Evolutionary conservation across 2,329 filamentous ascomycete genomes (phyloP).

Genomic region (Shiraia bambusicola): DNA sequence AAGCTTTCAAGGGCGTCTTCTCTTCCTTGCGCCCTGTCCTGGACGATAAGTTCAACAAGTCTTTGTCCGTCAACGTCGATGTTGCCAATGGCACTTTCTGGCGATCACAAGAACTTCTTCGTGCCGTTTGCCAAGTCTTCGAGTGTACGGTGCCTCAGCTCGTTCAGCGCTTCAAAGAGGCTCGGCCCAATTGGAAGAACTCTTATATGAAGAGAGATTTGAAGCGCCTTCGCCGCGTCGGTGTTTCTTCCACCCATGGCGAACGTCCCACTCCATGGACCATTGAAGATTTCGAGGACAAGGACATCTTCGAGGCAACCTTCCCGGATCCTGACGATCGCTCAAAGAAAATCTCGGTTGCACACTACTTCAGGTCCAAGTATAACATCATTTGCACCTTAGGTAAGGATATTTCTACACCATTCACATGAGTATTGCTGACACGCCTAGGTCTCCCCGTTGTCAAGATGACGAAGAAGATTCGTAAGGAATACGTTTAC

Average conservation of each 20-base stretch:
- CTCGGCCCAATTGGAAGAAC: conserved; percentile 27
- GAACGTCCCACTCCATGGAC: conserved; percentile 48
- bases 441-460: conserved; percentile 51
- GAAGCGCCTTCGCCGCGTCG: conserved; percentile 47
- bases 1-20: conserved; percentile 88
- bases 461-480: conserved; percentile 59
- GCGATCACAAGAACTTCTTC: conserved; percentile 47
- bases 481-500: conserved; percentile 44
- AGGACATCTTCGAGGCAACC: conserved; percentile 47
- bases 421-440: neutral
- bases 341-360: conserved; percentile 57
- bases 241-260: conserved; percentile 45
- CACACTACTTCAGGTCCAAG: conserved; percentile 56
- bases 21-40: conserved; percentile 77
- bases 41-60: conserved; percentile 52
- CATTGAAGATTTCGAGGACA: conserved; percentile 53
- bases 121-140: conserved; percentile 39
- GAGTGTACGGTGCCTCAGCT: conserved; percentile 25
- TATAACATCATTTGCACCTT: conserved; percentile 54
- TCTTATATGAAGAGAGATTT: conserved; percentile 40
- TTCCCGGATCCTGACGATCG: conserved; percentile 63
- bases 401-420: neutral
- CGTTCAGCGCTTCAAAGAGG: conserved; percentile 15
- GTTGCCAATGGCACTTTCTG: conserved; percentile 92
- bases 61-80: conserved; percentile 82